phyloP scores from a whole-genome alignment of 345 rosid genomes.

The Passiflora organensis region DNA sequence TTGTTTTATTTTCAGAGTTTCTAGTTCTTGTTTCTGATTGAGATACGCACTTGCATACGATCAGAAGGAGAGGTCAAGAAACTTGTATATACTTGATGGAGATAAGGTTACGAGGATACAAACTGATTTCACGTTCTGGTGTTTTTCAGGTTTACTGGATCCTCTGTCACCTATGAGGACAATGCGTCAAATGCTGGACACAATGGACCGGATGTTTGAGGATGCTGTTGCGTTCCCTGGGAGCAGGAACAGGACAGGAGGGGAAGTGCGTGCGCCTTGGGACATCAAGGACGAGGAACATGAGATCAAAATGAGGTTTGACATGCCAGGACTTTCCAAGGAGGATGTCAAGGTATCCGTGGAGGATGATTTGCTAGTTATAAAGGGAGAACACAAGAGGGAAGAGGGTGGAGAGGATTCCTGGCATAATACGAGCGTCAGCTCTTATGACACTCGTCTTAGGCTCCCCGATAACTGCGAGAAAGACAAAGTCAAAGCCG shows the following conservation, averaged over 20 bases:
- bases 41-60: too few relatives aligned
- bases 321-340: slow-evolving; percentile 78
- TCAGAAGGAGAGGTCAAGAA: too few relatives aligned
- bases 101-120: too few relatives aligned
- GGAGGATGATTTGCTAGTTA: slow-evolving; percentile 58
- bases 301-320: slow-evolving; percentile 76
- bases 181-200: slow-evolving; percentile 71
- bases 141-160: slow-evolving; percentile 50
- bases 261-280: slow-evolving; percentile 62
- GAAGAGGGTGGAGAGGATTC: slow-evolving; percentile 12
- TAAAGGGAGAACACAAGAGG: too few relatives aligned
- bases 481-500: slow-evolving; percentile 12
- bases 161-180: slow-evolving; percentile 70
- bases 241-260: slow-evolving; percentile 19
- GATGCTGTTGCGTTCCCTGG: slow-evolving; percentile 40
- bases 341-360: slow-evolving; percentile 67
- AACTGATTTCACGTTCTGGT: too few relatives aligned
- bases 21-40: too few relatives aligned
- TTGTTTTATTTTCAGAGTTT: too few relatives aligned
- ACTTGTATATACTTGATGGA: too few relatives aligned
- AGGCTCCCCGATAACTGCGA: slow-evolving; percentile 14
- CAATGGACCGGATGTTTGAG: slow-evolving; percentile 68
- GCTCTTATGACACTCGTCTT: slow-evolving; percentile 18
- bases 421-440: slow-evolving; percentile 8
- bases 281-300: slow-evolving; percentile 72